phyloP scores from a whole-genome alignment of 75 land plant species.

The Sequoia sempervirens region DNA sequence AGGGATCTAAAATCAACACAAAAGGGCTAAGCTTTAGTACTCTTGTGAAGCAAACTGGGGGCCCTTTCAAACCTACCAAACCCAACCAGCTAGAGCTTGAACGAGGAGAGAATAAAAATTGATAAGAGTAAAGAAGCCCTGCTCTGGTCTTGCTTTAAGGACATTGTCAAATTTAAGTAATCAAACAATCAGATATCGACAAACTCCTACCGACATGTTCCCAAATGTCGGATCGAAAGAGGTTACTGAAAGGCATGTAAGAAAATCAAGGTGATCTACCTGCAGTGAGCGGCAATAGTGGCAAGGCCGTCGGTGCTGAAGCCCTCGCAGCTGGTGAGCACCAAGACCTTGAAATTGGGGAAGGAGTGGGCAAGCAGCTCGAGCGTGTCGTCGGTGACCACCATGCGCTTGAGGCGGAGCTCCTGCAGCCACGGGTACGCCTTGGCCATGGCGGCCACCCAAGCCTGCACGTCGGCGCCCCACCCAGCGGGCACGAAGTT shows the following conservation, averaged over 20 bases:
- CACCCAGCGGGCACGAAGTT: slow-evolving; percentile 73
- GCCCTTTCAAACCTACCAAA: not conserved
- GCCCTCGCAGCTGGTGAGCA: slow-evolving; percentile 69
- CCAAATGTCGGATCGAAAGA: not conserved
- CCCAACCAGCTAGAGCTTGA: not conserved
- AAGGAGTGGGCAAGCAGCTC: slow-evolving; percentile 53
- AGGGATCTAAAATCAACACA: not conserved
- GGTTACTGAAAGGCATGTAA: not conserved
- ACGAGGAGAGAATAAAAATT: not conserved
- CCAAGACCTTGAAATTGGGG: slow-evolving; percentile 56
- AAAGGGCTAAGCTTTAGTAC: not conserved
- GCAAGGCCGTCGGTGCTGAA: slow-evolving; percentile 79
- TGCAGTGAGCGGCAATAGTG: slow-evolving; percentile 74
- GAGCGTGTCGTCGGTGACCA: slow-evolving; percentile 65
- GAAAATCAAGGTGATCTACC: slow-evolving; percentile 23
- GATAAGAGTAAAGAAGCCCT: not conserved
- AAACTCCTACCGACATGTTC: not conserved
- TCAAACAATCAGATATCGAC: not conserved
- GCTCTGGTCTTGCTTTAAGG: not conserved
- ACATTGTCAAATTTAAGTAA: not conserved
- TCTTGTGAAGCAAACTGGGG: not conserved
- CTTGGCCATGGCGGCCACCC: slow-evolving; percentile 63
- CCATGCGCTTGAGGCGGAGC: slow-evolving; percentile 80
- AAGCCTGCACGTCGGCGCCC: slow-evolving; percentile 68
- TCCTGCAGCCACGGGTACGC: slow-evolving; percentile 68